Base-by-base conservation (phyloP, 148 eudicot genomes). In the Camellia lanceoleosa region DNA sequence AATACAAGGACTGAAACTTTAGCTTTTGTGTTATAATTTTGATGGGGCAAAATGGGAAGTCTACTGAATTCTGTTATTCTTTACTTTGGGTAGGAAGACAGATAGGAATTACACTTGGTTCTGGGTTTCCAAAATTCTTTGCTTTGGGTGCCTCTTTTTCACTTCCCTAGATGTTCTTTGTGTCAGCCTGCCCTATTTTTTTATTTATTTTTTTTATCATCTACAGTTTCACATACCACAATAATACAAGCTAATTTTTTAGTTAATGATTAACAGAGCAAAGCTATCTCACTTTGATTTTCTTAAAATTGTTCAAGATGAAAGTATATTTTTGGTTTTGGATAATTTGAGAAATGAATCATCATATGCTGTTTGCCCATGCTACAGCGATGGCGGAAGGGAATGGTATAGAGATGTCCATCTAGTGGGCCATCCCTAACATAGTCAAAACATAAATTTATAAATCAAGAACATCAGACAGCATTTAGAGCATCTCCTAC, bases 81-180 rank as follows among this genome's bases (percentile, higher is more conserved):
- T 88, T 85, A 66, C 90, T 83, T 89, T 85, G 76, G 84, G 56
- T 82, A 14, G 73, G 81, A 73, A 71, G 86, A 84, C 84, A 80
- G 66, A 87, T 72, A 59, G 84, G 88, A 87, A 88, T 87, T 86
- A 82, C 84, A 89, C 82, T 60, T 76, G 82, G 78, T 86, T 84
- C 73, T 86, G 85, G 85, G 85, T 68, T 84, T 84, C 74, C 75
- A 82, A 87, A 85, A 85, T 82, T 85, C 77, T 79, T 82, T 87
- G 86, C 94, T 88, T 92, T 86, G 84, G 83, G 84, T 60, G 67
- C 70, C 84, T 80, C 92, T 91, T 92, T 92, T 89, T 82, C 98
- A 87, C 84, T 86, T 90, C 90, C 96, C 94, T 83, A 92, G 86
- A 94, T 88, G 85, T 88, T 92, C 94, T 87, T 87, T 83, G 84